These are phyloP conservation scores for Dissophora globulifera DNA, from an alignment of 192 early-diverging fungal genomes.

Conservation along the genomic window DNA sequence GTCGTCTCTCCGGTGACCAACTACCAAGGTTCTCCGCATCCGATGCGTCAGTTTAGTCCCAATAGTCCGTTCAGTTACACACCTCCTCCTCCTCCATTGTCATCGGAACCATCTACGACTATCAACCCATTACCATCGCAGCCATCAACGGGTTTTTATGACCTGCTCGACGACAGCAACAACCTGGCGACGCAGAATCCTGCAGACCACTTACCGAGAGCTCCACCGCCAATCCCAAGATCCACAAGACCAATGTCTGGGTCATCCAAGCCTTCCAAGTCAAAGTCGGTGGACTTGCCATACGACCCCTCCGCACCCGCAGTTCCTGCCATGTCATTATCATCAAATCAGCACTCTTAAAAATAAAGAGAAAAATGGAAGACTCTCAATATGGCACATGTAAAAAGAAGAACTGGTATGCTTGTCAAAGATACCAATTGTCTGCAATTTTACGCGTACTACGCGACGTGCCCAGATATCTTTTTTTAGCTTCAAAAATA, in stretches of 20 bases:
- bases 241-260: slow-evolving; percentile 27
- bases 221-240: slow-evolving; percentile 31
- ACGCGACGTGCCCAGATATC: no score
- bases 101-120: slow-evolving; percentile 2
- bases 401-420: no score
- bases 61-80: slow-evolving; percentile 12
- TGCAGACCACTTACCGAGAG: not conserved
- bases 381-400: no score
- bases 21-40: not conserved
- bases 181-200: no score
- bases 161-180: slow-evolving; percentile 16
- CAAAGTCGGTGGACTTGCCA: not conserved
- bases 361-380: no score
- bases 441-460: no score
- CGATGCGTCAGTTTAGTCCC: not conserved
- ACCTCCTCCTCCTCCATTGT: slow-evolving; percentile 31
- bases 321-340: slow-evolving; percentile 15
- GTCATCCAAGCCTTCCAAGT: slow-evolving; percentile 15
- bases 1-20: not conserved
- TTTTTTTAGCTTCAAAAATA: not conserved
- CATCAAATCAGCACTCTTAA: no score
- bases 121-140: not conserved
- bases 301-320: slow-evolving; percentile 17
- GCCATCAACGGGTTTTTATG: slow-evolving; percentile 37
- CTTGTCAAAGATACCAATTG: no score